A percentile compares a stretch with the other conserved stretches of the same genome.
Evolutionary conservation across 164 flowering plant species (phyloP).

Genomic region (Macadamia integrifolia): DNA sequence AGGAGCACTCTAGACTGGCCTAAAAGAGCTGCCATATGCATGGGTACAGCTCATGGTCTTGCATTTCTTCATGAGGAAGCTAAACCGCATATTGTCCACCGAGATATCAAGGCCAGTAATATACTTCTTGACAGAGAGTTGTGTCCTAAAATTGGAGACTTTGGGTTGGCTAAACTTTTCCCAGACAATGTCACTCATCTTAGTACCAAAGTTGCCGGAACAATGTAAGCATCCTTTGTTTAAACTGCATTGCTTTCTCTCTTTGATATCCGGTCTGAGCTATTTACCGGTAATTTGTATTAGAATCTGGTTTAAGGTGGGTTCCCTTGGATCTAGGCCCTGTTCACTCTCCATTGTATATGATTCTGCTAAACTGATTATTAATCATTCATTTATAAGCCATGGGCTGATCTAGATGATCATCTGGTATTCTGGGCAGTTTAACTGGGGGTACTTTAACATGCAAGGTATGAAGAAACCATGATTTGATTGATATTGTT

Average conservation of each 20-base stretch:
- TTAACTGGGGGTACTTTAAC: background rate
- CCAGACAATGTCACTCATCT: slow-evolving; percentile 84
- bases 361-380: background rate
- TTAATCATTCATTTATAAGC: background rate
- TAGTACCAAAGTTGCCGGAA: slow-evolving; percentile 88
- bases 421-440: background rate
- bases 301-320: background rate
- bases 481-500: background rate
- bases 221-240: slow-evolving; percentile 52
- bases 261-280: background rate
- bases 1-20: slow-evolving; percentile 50
- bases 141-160: slow-evolving; percentile 82
- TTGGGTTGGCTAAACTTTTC: slow-evolving; percentile 85
- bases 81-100: slow-evolving; percentile 61
- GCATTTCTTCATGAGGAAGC: slow-evolving; percentile 84
- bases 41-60: slow-evolving; percentile 73
- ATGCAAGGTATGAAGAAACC: background rate
- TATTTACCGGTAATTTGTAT: background rate
- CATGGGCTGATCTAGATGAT: background rate
- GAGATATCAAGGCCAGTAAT: slow-evolving; percentile 89
- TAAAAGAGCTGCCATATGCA: slow-evolving; percentile 57
- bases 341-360: background rate
- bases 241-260: background rate
- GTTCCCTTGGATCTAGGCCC: background rate
- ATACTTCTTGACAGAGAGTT: slow-evolving; percentile 67